Evolutionary conservation across 2,329 filamentous ascomycete genomes (phyloP), one percentile per base, ranked within the genome.

Genomic region (Clonostachys rosea): DNA sequence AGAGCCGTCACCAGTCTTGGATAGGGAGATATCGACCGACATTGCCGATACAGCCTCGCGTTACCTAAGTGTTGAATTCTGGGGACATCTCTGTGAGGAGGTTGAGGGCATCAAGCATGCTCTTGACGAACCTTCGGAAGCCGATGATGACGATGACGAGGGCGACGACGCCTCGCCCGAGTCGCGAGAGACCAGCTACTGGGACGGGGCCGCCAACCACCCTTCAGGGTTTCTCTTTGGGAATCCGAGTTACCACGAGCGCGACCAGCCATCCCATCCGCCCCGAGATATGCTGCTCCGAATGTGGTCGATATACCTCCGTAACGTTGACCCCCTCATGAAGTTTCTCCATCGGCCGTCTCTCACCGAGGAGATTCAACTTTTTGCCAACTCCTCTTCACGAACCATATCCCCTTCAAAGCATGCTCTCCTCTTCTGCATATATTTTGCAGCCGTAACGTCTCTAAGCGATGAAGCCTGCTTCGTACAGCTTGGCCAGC

Each of bases 261-360:
- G 48, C 6, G 47, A 56, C 6, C 44, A 49, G 3, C 45, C 59
- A 8, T 24, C 35, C 16, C 71, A 74, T 36, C 71, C 71, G 20
- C 49, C 62, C 2, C 59, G 63, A 3, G 57, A 66, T 17, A 64
- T 67, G 41, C 66, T 73, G 44, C 56, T 60, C 18, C 62, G 59
- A 30, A 58, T 74, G 13, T 62, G 64, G 45, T 47, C 55, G 1
- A 59, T 59, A 11, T 74, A 65, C 52, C 66, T 64, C 45, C 55
- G 57, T 34, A 73, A 69, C 30, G 67, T 73, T 16, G 71, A 74
- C 40, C 63, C 69, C 43, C 58, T 71, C 34, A 55, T 74, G 49
- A 74, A 74, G 54, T 61, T 74, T 34, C 50, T 74, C 5, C 71
- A 74, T 50, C 60, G 64, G n/a, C 71, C 71, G 4, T 70, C 68